Base-by-base conservation (phyloP, 441 rosid genomes). In the Erysimum pusillum region DNA sequence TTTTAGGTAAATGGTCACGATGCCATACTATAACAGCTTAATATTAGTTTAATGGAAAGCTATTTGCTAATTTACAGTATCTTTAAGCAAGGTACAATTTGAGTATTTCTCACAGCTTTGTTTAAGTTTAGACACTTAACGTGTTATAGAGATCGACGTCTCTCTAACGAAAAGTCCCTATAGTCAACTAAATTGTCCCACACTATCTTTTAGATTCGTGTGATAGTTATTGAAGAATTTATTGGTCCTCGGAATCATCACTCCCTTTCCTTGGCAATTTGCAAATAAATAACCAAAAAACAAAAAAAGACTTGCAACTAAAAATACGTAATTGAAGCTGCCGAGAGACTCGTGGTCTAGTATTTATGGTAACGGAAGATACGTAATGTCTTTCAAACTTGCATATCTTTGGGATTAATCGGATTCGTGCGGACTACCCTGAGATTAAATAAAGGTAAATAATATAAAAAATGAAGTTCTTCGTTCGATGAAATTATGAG, bases 61-160 rank as follows among this genome's bases (percentile, higher is more conserved):
- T 14, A 14, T 45, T 44, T 28, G 4, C 31, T 28, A 45, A 44
- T 6, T 12, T 3, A 54, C 60, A 54, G 2, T 7, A 28, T 54
- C 60, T 54, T 54, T 31, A 32, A 28, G 60, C 15, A 32, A 54
- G 15, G 7, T 5, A 51, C 31, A 31, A 51, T 10, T 18, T n/a
- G 56, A 51, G 56, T 51, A 20, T 51, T 51, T 18, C 31, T 20
- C 28, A 51, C 56, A 18, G 25, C 56, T n/a, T 45, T 45, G 49
- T 45, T 45, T 45, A 45, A 45, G 9, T 48, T 17, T 48, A 4
- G 53, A 48, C 25, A 48, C 22, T 48, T 48, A 8, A 17, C 53
- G 25, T 42, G 46, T 48, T 17, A 48, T 48, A 48, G 22, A 48
- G 10, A 17, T 48, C 53, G 22, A 48, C 25, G 53, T 48, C 25